Evolutionary conservation across 108 stramenopile species (phyloP), one percentile per base, ranked within the genome.

Genomic region (Nitzschia sp.): DNA sequence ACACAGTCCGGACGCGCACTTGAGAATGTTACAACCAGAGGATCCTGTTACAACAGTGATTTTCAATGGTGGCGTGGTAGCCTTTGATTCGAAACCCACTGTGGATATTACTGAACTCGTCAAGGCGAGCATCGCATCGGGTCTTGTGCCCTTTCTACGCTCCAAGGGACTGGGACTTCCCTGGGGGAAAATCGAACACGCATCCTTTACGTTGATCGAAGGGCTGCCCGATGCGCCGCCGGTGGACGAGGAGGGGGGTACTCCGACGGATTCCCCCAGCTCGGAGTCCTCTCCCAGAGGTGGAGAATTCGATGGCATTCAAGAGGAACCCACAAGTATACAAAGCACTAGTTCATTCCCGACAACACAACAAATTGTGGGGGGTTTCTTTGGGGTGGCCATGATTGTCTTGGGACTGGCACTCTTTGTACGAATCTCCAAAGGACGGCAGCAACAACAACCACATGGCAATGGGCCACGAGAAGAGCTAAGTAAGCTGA

Each of bases 31-130:
- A 59, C n/a, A 21, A 13, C n/a, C n/a, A 15, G n/a, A n/a, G n/a
- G 29, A 25, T 21, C 19, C 30, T 34, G 1, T 11, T 31, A 61
- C 59, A 6, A 13, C 42, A 1, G 36, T 62, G 21, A 13, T 26
- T 8, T 62, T 45, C 33, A 34, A 34, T n/a, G 61, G 61, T 2
- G 61, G 61, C 13, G 61, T 62, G 1, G 61, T 62, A 24, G 61
- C 61, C 31, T 62, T 62, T 62, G 61, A 42, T 42, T 19, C 15
- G 13, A 31, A 6, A 24, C 61, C 42, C 1, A 25, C 24, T 1
- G 38, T 18, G 2, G 42, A 62, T 46, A 62, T 62, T 26, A 38
- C 13, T 42, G 0, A 1, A 21, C 19, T 42, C 2, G 33, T 62
- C 23, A 42, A 62, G 42, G 18, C 23, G 9, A 26, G 11, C 32